Evolutionary conservation across 331 rosid species (phyloP).

Genomic region (Ulmus americana): DNA sequence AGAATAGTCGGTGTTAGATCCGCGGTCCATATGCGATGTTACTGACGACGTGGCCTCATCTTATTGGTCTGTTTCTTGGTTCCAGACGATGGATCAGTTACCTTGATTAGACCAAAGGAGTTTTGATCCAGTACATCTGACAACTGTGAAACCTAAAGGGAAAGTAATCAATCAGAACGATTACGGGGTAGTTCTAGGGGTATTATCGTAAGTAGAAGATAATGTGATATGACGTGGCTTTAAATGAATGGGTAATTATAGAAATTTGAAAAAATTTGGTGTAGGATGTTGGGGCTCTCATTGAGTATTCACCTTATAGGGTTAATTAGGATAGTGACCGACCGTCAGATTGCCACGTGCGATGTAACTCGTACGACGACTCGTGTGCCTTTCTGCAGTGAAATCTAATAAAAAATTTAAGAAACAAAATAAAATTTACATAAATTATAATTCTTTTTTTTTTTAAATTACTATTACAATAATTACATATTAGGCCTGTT

Average conservation of each 20-base stretch:
- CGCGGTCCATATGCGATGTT: slow-evolving; percentile 14
- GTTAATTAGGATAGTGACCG: slow-evolving; percentile 30
- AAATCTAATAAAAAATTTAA: not conserved
- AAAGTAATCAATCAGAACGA: too few species aligned
- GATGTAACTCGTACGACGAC: slow-evolving; percentile 15
- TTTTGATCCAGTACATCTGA: not conserved
- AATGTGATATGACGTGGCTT: not conserved
- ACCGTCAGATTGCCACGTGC: slow-evolving; percentile 38
- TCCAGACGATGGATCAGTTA: slow-evolving; percentile 19
- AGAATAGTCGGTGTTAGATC: slow-evolving; percentile 40
- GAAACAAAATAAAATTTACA: too few species aligned
- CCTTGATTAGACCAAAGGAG: not conserved
- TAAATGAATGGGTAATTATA: not conserved
- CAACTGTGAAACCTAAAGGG: too few species aligned
- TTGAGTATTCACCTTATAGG: slow-evolving; percentile 1
- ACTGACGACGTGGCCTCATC: slow-evolving; percentile 27
- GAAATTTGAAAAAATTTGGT: not conserved
- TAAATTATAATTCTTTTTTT: too few species aligned
- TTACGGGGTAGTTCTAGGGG: not conserved
- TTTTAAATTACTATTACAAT: too few species aligned
- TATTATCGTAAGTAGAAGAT: not conserved
- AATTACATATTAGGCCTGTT: too few species aligned
- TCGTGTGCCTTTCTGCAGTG: slow-evolving; percentile 24
- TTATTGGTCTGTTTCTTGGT: slow-evolving; percentile 17
- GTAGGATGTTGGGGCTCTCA: not conserved